These are phyloP conservation scores for Conoideocrella luteorostrata DNA, from an alignment of 2,329 filamentous ascomycete genomes.

Conservation along the genomic window DNA sequence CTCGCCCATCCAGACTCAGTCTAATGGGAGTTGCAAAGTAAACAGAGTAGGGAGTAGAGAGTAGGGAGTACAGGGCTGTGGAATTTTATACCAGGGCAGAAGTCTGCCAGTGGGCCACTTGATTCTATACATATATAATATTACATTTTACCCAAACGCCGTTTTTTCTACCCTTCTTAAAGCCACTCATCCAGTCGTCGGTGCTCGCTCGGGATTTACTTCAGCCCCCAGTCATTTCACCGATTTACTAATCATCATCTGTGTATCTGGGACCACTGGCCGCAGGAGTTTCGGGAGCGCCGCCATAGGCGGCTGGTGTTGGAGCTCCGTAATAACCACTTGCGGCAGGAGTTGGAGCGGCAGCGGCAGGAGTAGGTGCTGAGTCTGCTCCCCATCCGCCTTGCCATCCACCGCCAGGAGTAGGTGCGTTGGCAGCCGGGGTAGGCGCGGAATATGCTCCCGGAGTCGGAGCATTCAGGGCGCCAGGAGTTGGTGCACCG, in stretches of 20 bases:
- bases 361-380: conserved; percentile 59
- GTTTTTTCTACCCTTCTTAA: neutral
- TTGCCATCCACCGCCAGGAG: conserved; percentile 59
- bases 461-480: conserved; percentile 64
- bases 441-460: conserved; percentile 61
- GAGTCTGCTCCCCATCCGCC: conserved; percentile 55
- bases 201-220: no score
- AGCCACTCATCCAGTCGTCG: no score
- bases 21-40: no score
- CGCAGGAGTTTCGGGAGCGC: conserved; percentile 54
- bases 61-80: no score
- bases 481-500: conserved; percentile 55
- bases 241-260: conserved; percentile 45
- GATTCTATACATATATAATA: no score
- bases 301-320: conserved; percentile 55
- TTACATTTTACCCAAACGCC: neutral
- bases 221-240: no score
- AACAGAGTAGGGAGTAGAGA: no score
- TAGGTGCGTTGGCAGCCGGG: conserved; percentile 59
- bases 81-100: no score
- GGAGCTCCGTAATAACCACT: conserved; percentile 58
- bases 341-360: conserved; percentile 64
- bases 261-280: conserved; percentile 50
- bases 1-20: no score
- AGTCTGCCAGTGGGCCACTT: no score